Conservation (phyloP, 2,329 filamentous ascomycete species). For the Venturiaceae sp. region DNA sequence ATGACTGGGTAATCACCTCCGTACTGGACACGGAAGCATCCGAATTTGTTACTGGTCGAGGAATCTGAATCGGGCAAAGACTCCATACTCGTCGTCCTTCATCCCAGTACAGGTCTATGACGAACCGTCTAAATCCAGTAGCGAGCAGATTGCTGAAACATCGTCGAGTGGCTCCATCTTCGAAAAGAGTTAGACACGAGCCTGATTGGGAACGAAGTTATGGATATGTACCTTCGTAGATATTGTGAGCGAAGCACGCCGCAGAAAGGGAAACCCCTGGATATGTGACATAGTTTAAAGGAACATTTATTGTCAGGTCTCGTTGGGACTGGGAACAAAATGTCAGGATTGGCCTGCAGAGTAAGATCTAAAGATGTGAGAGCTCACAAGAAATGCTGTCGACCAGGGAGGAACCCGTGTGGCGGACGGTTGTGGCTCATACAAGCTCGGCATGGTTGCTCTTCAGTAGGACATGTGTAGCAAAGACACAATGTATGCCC, state of each 20-base stretch:
- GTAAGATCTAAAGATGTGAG: neutral
- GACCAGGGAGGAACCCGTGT: slow-evolving; percentile 13
- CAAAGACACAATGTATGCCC: neutral
- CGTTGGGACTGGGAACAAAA: slow-evolving; percentile 43
- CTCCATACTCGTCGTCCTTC: slow-evolving; percentile 42
- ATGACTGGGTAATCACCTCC: neutral
- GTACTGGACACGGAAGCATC: neutral
- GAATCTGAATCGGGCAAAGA: slow-evolving; percentile 44
- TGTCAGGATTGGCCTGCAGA: neutral
- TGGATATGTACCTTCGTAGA: slow-evolving; percentile 21
- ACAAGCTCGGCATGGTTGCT: slow-evolving; percentile 9
- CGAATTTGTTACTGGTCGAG: neutral
- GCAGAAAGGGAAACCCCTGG: slow-evolving; percentile 47
- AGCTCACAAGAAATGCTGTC: slow-evolving; percentile 19
- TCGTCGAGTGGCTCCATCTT: slow-evolving; percentile 37
- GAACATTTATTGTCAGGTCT: slow-evolving; percentile 49
- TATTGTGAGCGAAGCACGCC: slow-evolving; percentile 46
- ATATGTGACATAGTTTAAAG: slow-evolving; percentile 52
- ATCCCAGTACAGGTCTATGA: slow-evolving; percentile 58
- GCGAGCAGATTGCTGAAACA: slow-evolving; percentile 56
- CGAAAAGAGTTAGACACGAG: slow-evolving; percentile 20
- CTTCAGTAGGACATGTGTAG: neutral
- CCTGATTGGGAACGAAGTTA: neutral
- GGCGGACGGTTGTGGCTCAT: slow-evolving; percentile 17
- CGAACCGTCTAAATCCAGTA: slow-evolving; percentile 47